phyloP scores from a whole-genome alignment of 2,329 filamentous ascomycete genomes.

The Fusarium sp. region DNA sequence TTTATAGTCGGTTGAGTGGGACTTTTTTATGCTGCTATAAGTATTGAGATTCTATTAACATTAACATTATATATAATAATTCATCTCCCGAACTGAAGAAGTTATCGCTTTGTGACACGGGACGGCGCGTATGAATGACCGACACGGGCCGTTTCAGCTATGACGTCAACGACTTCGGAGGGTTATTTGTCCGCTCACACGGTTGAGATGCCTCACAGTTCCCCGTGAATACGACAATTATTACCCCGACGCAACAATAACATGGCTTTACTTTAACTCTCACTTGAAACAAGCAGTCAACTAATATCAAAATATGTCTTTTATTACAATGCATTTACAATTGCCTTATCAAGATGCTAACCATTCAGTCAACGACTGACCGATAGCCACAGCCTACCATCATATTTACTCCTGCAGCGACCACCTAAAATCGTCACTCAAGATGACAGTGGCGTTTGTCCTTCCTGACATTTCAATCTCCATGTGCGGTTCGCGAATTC shows the following conservation, averaged over 20 bases:
- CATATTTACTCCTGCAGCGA: background rate
- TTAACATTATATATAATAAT: too few species aligned
- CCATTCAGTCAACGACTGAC: background rate
- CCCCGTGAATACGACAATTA: fast-evolving
- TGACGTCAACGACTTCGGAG: conserved; percentile 2
- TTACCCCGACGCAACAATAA: fast-evolving
- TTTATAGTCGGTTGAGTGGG: too few species aligned
- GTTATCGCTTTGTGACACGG: fast-evolving
- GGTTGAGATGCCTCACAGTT: fast-evolving
- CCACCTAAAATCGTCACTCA: fast-evolving
- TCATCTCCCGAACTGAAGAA: background rate
- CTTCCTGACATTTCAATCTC: background rate
- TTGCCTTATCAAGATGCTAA: background rate
- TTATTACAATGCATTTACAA: background rate
- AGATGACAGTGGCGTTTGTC: fast-evolving
- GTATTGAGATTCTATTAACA: background rate
- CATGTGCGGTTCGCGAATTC: fast-evolving
- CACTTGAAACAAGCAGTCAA: fast-evolving
- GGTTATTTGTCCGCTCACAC: background rate
- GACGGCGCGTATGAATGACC: background rate
- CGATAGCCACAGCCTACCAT: background rate
- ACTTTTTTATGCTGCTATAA: background rate
- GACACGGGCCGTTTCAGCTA: background rate
- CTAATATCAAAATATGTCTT: fast-evolving
- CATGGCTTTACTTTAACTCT: fast-evolving